Evolutionary conservation across 2,329 filamentous ascomycete genomes (phyloP).

Genomic region (Colletotrichum sp.): DNA sequence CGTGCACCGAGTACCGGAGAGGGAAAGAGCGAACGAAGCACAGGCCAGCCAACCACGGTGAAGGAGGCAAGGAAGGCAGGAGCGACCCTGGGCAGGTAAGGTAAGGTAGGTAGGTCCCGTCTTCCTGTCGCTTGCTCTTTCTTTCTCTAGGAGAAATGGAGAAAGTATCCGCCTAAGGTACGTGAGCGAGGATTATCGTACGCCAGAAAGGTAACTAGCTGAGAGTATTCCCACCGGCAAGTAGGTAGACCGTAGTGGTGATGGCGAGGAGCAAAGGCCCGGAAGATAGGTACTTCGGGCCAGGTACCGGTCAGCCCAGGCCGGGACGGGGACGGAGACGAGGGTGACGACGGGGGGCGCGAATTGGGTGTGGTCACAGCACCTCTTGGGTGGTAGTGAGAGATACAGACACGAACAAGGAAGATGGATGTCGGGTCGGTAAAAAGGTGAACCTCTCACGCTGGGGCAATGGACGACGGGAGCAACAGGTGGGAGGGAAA

Average conservation of each 20-base stretch:
- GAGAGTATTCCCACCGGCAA: not conserved
- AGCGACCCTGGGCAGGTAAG: not conserved
- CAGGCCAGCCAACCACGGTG: not conserved
- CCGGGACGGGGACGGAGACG: conserved; percentile 2
- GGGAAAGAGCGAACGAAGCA: conserved; percentile 14
- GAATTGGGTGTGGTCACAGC: conserved; percentile 1
- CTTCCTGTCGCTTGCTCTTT: not conserved
- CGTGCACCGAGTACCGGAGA: conserved; percentile 24
- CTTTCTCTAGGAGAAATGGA: not conserved
- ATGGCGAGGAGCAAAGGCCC: not conserved
- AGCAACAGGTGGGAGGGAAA: not conserved
- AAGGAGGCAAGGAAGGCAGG: not conserved
- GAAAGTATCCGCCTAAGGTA: not conserved
- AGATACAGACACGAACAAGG: not conserved
- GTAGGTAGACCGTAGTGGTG: not conserved
- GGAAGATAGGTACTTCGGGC: not conserved
- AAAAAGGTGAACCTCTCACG: not conserved
- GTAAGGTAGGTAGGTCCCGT: not conserved
- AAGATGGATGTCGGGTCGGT: not conserved
- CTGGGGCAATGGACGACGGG: not conserved
- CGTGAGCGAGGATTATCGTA: not conserved
- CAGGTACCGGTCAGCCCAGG: conserved; percentile 8
- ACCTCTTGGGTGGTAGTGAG: not conserved
- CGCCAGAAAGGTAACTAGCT: not conserved
- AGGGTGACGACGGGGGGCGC: not conserved